Evolutionary conservation across 371 early-diverging fungal species (phyloP).

Genomic region (Apophysomyces elegans): DNA sequence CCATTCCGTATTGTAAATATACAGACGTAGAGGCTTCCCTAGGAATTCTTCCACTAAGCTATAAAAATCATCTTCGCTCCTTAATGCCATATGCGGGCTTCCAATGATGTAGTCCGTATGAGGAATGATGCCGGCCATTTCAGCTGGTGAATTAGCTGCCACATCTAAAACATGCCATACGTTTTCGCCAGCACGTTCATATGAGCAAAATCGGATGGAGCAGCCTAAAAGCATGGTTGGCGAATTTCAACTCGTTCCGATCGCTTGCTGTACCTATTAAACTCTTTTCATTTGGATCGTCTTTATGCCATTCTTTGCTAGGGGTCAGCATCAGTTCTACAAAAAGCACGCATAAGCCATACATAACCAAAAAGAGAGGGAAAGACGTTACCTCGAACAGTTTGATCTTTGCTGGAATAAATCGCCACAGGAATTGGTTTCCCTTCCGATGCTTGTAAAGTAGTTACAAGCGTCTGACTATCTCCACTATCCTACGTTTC

Average conservation of each 20-base stretch:
- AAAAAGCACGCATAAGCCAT: neutral
- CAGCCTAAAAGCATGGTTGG: conserved; percentile 50
- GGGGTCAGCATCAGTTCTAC: conserved; percentile 65
- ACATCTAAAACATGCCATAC: conserved; percentile 77
- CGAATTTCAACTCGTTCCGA: neutral
- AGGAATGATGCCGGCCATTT: conserved; percentile 66
- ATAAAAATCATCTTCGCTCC: conserved; percentile 67
- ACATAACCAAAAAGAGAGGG: neutral
- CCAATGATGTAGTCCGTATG: conserved; percentile 72
- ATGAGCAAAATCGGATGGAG: conserved; percentile 76
- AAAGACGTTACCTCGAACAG: conserved; percentile 53
- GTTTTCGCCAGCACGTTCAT: conserved; percentile 67
- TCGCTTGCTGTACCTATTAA: conserved; percentile 10
- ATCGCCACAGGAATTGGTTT: conserved; percentile 63
- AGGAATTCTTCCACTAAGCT: conserved; percentile 57
- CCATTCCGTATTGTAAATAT: conserved; percentile 67
- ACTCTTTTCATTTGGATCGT: conserved; percentile 48
- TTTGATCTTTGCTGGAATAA: conserved; percentile 72
- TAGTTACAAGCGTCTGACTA: conserved; percentile 47
- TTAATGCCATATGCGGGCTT: conserved; percentile 57
- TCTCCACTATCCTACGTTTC: conserved; percentile 51
- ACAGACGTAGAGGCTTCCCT: conserved; percentile 61
- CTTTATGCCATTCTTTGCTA: conserved; percentile 52
- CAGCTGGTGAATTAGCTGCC: conserved; percentile 66
- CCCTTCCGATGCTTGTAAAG: conserved; percentile 55